Evolutionary conservation across 768 basidiomycete species (phyloP).

Genomic region (Boletus fagicola): DNA sequence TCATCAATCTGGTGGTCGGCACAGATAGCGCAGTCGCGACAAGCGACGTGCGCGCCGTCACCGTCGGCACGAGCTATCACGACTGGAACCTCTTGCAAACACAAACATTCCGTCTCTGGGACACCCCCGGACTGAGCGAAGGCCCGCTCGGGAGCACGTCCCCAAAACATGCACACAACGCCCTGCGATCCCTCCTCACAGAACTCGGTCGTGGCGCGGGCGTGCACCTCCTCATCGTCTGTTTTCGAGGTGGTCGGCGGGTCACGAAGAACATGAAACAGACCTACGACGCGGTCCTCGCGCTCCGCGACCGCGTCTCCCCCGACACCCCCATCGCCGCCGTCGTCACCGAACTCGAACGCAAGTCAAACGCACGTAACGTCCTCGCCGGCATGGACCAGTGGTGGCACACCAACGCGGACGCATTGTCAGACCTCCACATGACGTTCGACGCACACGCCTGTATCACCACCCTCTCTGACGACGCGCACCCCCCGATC

Average conservation of each 20-base stretch:
- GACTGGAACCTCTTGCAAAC: conserved; percentile 22
- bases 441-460: conserved; percentile 22
- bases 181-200: conserved; percentile 22
- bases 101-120: conserved; percentile 28
- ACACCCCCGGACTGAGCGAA: conserved; percentile 22
- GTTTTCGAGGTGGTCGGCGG: conserved; percentile 19
- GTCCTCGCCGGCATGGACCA: conserved; percentile 19
- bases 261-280: conserved; percentile 22
- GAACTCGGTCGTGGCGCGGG: conserved; percentile 17
- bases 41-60: conserved; percentile 20
- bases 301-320: conserved; percentile 17
- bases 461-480: conserved; percentile 24
- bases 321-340: conserved; percentile 21
- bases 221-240: conserved; percentile 23
- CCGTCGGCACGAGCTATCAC: conserved; percentile 22
- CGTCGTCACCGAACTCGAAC: conserved; percentile 22
- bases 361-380: conserved; percentile 1
- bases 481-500: conserved; percentile 16
- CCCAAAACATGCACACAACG: conserved; percentile 15
- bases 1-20: conserved; percentile 19
- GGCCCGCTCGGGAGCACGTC: conserved; percentile 12
- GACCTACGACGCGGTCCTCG: conserved; percentile 17
- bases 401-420: conserved; percentile 22
- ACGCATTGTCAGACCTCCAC: conserved; percentile 2
- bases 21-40: conserved; percentile 13